These are phyloP conservation scores for Sclerotinia sclerotiorum DNA, from an alignment of 2,329 filamentous ascomycete genomes.

Conservation along the genomic window DNA sequence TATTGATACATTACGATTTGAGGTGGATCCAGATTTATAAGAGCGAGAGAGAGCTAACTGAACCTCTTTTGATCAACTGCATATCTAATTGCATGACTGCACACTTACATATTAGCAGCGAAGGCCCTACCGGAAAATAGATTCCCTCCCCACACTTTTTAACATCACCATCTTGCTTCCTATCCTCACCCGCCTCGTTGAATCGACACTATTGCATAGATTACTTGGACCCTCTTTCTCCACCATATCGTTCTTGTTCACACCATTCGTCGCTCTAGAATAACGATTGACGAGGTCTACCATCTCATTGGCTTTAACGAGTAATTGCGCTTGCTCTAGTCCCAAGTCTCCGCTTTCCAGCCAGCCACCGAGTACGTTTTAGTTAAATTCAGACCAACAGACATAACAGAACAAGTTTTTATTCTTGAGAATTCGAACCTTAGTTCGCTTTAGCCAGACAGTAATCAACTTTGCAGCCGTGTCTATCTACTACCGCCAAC, in stretches of 20 bases:
- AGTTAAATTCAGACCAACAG: slow-evolving; percentile 7
- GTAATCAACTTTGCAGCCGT: slow-evolving; percentile 2
- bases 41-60: neutral
- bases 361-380: slow-evolving; percentile 20
- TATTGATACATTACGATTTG: slow-evolving; percentile 17
- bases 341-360: slow-evolving; percentile 14
- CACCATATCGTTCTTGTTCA: slow-evolving; percentile 2
- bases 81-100: slow-evolving; percentile 11
- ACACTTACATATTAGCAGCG: slow-evolving; percentile 19
- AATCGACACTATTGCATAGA: slow-evolving; percentile 10
- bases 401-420: slow-evolving; percentile 19
- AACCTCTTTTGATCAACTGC: slow-evolving; percentile 3
- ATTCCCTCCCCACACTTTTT: slow-evolving; percentile 22
- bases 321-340: slow-evolving; percentile 11
- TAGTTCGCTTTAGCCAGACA: neutral
- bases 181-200: slow-evolving; percentile 5
- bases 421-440: slow-evolving; percentile 7
- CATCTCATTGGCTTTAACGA: slow-evolving; percentile 15
- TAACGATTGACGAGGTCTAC: neutral
- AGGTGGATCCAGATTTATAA: slow-evolving; percentile 6
- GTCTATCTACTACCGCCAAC: slow-evolving; percentile 2
- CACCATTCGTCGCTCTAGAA: neutral
- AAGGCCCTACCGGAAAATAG: slow-evolving; percentile 20
- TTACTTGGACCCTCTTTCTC: slow-evolving; percentile 18
- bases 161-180: slow-evolving; percentile 3